phyloP scores from a whole-genome alignment of 2,329 filamentous ascomycete species.

The Diaporthe amygdali region DNA sequence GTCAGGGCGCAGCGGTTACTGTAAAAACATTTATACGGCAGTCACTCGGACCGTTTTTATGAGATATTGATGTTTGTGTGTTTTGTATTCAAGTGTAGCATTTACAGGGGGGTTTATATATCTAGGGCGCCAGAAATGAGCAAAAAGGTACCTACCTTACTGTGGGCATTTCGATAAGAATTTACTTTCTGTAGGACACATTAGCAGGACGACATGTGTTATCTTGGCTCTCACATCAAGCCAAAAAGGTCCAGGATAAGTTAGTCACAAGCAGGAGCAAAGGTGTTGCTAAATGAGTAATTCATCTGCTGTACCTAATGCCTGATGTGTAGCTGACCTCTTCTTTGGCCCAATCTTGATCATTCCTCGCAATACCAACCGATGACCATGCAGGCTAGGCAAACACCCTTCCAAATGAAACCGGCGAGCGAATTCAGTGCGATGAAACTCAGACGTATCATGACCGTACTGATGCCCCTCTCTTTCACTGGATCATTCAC shows the following conservation, averaged over 20 bases:
- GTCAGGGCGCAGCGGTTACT: neutral
- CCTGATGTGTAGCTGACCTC: slow-evolving; percentile 15
- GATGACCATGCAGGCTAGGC: neutral
- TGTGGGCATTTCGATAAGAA: too few relatives aligned
- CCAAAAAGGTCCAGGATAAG: slow-evolving; percentile 3
- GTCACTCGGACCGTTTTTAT: neutral
- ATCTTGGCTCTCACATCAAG: neutral
- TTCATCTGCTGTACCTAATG: slow-evolving; percentile 25
- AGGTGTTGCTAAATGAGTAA: slow-evolving; percentile 19
- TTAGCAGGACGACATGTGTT: neutral
- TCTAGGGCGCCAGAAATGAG: too few relatives aligned
- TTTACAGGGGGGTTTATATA: neutral
- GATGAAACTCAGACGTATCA: neutral
- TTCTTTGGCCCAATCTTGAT: neutral
- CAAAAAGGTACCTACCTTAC: neutral
- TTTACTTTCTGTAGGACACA: neutral
- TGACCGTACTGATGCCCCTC: neutral
- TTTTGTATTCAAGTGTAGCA: neutral
- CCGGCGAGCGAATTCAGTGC: neutral
- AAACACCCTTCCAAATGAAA: neutral
- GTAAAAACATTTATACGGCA: neutral
- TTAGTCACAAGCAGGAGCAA: slow-evolving; percentile 23
- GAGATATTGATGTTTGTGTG: neutral
- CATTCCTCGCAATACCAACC: neutral
- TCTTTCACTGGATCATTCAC: neutral